Base-by-base conservation (phyloP, 192 early-diverging fungal genomes). In the Irineochytrium annulatum region DNA sequence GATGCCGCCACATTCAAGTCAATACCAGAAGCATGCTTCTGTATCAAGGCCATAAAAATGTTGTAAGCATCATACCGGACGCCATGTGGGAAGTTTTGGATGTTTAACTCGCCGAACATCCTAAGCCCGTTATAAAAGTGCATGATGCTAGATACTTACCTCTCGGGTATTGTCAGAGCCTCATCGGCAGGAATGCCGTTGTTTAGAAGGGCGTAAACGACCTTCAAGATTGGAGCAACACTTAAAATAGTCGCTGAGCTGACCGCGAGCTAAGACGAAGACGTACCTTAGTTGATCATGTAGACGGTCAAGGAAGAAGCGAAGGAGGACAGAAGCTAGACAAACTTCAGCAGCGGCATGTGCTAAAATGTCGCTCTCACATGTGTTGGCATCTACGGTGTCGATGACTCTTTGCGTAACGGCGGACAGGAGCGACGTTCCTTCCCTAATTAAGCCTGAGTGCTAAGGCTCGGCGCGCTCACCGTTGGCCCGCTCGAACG, bases 41-140 rank as follows among this genome's bases (percentile, higher is more conserved):
- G 67, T 24, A 97, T 65, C 8, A 89, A 69, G 6, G 66, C 55
- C 1, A 91, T 87, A 39, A 97, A 77, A 24, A 96, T 77, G 41
- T 74, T 66, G 68, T 87, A 96, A 1, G 83, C 84, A 0, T 72
- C 68, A 60, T 88, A 79, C 28, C 97, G 85, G 3, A 89, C 84
- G 0, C 78, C 83, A 59, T 99, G 92, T 51, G 87, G 92, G 70
- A 86, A 96, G 37, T 80, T 90, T 55, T 98, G 97, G n/a, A 96
- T 87, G 28, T 90, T 86, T 19, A 98, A 75, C 44, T 91, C 83
- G 5, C 82, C 80, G 61, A 97, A 90, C 27, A 98, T 74, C 28
- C 87, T 86, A 37, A 39, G 39, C 32, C 27, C 16, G 2, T 43
- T 33, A 46, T 20, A 60, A 24, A 41, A 49, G 59, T 16, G 48